A percentile compares a stretch with the other conserved stretches of the same genome.
Evolutionary conservation across 306 rosid species (phyloP).

Genomic region (Rosa multiflora): DNA sequence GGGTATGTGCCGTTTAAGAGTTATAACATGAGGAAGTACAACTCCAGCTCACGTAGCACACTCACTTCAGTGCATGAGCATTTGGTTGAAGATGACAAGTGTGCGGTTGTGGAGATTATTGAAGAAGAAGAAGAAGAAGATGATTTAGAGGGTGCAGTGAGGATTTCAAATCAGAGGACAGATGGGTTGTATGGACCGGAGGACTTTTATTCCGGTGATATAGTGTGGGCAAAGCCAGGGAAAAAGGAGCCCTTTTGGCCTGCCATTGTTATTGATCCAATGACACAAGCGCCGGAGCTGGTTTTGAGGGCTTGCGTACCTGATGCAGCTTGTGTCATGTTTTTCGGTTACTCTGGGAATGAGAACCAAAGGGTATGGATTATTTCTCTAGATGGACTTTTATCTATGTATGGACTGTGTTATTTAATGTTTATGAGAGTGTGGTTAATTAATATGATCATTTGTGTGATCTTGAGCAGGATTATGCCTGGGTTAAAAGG

Average conservation of each 20-base stretch:
- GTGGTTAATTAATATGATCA: constrained; percentile 31
- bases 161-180: constrained; percentile 34
- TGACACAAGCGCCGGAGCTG: constrained; percentile 88
- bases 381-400: constrained; percentile 23
- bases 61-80: constrained; percentile 41
- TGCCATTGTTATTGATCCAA: constrained; percentile 94
- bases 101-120: constrained; percentile 36
- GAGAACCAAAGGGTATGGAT: constrained; percentile 75
- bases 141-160: constrained; percentile 37
- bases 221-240: constrained; percentile 98
- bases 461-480: constrained; percentile 61
- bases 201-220: constrained; percentile 87
- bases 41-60: constrained; percentile 45
- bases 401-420: constrained; percentile 19
- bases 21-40: constrained; percentile 41
- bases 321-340: constrained; percentile 98
- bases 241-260: constrained; percentile 98
- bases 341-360: constrained; percentile 81
- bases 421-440: constrained; percentile 19
- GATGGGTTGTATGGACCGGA: constrained; percentile 82
- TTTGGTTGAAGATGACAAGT: constrained; percentile 43
- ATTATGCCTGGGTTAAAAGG: constrained; percentile 94
- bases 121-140: constrained; percentile 39
- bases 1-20: constrained; percentile 30
- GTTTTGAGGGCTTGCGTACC: constrained; percentile 88